A percentile compares a stretch with the other conserved stretches of the same genome.
Conservation (phyloP, 1,284 basidiomycete genomes). For the Tetrapyrgos nigripes region DNA sequence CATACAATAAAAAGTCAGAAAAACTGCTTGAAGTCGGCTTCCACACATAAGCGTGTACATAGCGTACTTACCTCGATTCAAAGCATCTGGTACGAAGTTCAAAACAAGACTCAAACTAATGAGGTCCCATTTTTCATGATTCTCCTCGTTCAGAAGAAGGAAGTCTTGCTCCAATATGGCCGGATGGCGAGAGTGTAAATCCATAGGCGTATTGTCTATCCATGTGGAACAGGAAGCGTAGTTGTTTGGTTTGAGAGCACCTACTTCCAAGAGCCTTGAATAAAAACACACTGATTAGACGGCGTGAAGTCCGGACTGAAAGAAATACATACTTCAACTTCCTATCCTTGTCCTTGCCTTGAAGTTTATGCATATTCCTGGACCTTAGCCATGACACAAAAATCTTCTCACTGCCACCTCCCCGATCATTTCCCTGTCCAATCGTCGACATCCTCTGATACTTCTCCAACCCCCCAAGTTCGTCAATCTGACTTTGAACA, state of each 20-base stretch:
- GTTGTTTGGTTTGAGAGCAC: constrained; percentile 85
- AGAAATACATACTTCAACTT: constrained; percentile 49
- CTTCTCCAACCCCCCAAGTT: constrained; percentile 74
- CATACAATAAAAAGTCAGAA: constrained; percentile 4
- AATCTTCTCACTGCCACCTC: constrained; percentile 85
- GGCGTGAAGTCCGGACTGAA: neutral
- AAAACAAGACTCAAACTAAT: constrained; percentile 87
- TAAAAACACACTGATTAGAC: neutral
- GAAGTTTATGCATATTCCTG: constrained; percentile 42
- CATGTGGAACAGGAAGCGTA: constrained; percentile 69
- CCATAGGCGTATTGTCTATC: constrained; percentile 79
- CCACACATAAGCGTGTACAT: neutral
- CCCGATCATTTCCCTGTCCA: constrained; percentile 81
- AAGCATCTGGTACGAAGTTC: constrained; percentile 84
- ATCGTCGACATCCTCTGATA: constrained; percentile 85
- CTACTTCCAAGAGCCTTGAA: constrained; percentile 83
- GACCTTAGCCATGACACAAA: constrained; percentile 78
- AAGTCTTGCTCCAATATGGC: constrained; percentile 85
- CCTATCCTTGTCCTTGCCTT: constrained; percentile 21
- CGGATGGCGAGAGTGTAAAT: constrained; percentile 83
- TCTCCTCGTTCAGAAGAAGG: constrained; percentile 59
- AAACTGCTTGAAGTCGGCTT: neutral
- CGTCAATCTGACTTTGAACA: constrained; percentile 66
- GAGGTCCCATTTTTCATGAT: constrained; percentile 69
- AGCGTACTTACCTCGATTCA: constrained; percentile 68